Conservation (phyloP, 805 yeast species). For the Wickerhamomyces chambardii region DNA sequence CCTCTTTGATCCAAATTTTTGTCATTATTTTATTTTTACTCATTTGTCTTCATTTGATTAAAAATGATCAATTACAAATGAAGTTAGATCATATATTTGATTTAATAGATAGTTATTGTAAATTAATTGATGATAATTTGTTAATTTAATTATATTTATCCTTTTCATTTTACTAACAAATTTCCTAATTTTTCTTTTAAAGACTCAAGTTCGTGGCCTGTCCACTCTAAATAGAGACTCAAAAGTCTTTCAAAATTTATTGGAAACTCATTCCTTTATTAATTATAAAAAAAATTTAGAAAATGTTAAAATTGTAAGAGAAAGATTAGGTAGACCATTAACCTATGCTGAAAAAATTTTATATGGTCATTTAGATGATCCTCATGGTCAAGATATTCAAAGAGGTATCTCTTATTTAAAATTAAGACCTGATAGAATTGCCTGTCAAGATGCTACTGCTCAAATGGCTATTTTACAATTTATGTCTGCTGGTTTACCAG, state of each 20-base stretch:
- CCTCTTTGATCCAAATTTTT: no score
- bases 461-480: slow-evolving; percentile 97
- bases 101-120: no score
- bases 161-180: neutral
- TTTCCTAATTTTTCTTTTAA: neutral
- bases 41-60: no score
- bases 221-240: slow-evolving; percentile 52
- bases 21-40: no score
- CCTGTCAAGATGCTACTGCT: slow-evolving; percentile 98
- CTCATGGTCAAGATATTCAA: slow-evolving; percentile 75
- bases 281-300: slow-evolving; percentile 88
- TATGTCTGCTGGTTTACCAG: slow-evolving; percentile 90
- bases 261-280: slow-evolving; percentile 79
- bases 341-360: slow-evolving; percentile 94
- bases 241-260: slow-evolving; percentile 70
- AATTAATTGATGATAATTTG: no score
- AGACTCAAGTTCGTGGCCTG: slow-evolving; percentile 22
- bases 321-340: slow-evolving; percentile 78
- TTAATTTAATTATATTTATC: no score
- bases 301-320: slow-evolving; percentile 77
- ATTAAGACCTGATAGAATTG: slow-evolving; percentile 95
- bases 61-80: no score
- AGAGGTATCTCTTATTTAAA: slow-evolving; percentile 91
- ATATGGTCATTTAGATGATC: slow-evolving; percentile 92
- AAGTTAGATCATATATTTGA: no score